Base-by-base conservation (phyloP, 2,329 filamentous ascomycete species). In the Ceratocystis alfenasii region DNA sequence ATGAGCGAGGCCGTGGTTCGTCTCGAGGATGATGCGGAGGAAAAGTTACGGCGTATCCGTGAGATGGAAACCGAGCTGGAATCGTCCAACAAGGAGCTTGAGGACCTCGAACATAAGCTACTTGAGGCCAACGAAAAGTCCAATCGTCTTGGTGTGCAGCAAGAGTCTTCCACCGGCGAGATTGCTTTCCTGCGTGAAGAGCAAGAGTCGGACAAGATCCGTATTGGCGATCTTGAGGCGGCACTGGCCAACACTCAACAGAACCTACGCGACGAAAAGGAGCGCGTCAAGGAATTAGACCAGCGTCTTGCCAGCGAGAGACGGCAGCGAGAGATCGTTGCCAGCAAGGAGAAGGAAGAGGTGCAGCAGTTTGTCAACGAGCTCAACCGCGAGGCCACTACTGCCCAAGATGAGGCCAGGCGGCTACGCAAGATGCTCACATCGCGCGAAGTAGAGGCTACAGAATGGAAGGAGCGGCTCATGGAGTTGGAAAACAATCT, bases 181-280 rank as follows among this genome's bases (percentile, higher is more conserved):
- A 95, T 97, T 75, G 87, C 89, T 0, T 99, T 99, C 81, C 76
- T 99, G 63, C 87, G 94, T 1, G 94, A 99, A 73, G 94, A 99
- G 77, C 94, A 99, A 75, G 94, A 99, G 75, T 85, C 84, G 20
- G 94, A 99, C 78, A 99, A 99, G 81, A 95, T 99, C 74, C 92
- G 91, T 76, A 97, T 99, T 71, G 90, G 93, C 46, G 91, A 97
- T 72, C 80, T 97, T 6, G 92, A 97, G 73, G 89, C 90, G 7
- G 85, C 87, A 15, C 78, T 96, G 46, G 88, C 89, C 71, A 87
- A 85, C 66, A 83, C 86, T n/a, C 88, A 95, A 73, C 85, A 90
- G 72, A 84, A 79, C 62, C 78, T 96, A n/a, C 84, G 88, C 66
- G 91, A 94, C 63, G 91, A 96, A 74, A 88, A 87, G 74, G 92